phyloP scores from a whole-genome alignment of 1,284 basidiomycete genomes.

The Marasmius oreades region DNA sequence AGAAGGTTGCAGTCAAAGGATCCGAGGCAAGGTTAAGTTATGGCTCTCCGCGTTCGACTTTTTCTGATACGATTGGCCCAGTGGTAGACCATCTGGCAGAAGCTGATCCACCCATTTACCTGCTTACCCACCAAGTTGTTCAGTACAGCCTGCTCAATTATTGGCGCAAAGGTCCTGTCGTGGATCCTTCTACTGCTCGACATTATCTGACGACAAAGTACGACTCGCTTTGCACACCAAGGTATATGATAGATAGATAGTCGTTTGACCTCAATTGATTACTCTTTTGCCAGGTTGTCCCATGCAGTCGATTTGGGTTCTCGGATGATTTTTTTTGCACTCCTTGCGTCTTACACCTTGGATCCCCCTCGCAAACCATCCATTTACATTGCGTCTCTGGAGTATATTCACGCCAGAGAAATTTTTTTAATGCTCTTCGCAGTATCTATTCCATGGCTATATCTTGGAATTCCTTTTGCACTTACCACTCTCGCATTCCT shows the following conservation, averaged over 20 bases:
- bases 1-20: slow-evolving; percentile 15
- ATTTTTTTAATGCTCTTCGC: slow-evolving; percentile 32
- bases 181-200: slow-evolving; percentile 8
- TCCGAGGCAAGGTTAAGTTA: slow-evolving; percentile 29
- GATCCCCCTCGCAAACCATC: slow-evolving; percentile 34
- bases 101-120: slow-evolving; percentile 26
- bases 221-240: slow-evolving; percentile 38
- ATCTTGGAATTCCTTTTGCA: slow-evolving; percentile 28
- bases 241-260: slow-evolving; percentile 28
- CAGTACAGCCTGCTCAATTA: slow-evolving; percentile 34
- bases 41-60: background rate
- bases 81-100: slow-evolving; percentile 42
- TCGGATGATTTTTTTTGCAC: slow-evolving; percentile 34
- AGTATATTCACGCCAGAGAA: slow-evolving; percentile 31
- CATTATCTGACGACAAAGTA: slow-evolving; percentile 25
- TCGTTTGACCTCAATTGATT: slow-evolving; percentile 1
- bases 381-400: slow-evolving; percentile 17
- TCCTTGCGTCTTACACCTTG: slow-evolving; percentile 42
- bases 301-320: slow-evolving; percentile 43
- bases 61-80: slow-evolving; percentile 19
- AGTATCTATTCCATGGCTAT: slow-evolving; percentile 15
- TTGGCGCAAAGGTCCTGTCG: slow-evolving; percentile 40
- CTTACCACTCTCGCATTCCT: slow-evolving; percentile 28
- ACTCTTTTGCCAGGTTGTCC: slow-evolving; percentile 32
- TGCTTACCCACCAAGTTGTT: slow-evolving; percentile 41